Base-by-base conservation (phyloP, 2,329 filamentous ascomycete species). In the Pseudogymnoascus sp. region DNA sequence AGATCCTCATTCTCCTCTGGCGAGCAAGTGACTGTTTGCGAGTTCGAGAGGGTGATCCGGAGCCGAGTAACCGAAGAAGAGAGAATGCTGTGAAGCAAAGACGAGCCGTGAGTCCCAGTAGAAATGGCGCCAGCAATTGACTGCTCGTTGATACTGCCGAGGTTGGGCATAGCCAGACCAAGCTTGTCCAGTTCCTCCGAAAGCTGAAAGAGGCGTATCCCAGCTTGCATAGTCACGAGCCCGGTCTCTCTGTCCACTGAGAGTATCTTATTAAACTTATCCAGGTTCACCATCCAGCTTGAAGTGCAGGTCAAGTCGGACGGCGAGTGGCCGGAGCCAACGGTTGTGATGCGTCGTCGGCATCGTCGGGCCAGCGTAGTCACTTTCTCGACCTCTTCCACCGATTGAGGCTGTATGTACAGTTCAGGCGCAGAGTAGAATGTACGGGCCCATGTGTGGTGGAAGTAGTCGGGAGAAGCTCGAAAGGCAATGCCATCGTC, bases 101-200 rank as follows among this genome's bases (percentile, higher is more conserved):
- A 95, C 71, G 90, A 96, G 46, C 95, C 95, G 74, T 99, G 95
- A 0, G 95, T 97, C 15, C 90, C 93, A 0, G 95, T 99, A 19
- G 90, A 88, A 65, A 97, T 96, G 13, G 92, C 93, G 29, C 95
- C 95, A 1, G 91, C 92, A 66, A 97, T 88, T 64, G 90, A 95
- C 80, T 99, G 95, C 70, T 91, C 86, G 74, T 97, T 92, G 76
- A 99, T 99, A 74, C 91, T 96, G 37, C 95, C 95, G 53, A 97
- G 79, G 74, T 96, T 97, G 29, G 90, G 89, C 83, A 99, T 88
- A 1, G 92, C 91, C 67, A 96, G 81, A 0, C 91, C 91, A 70
- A 87, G 77, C 62, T 83, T 81, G 68, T 90, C 91, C 33, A 97
- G 85, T 71, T 86, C 84, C 46, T 83, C 81, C 66, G 91, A 89